Evolutionary conservation across 2,329 filamentous ascomycete genomes (phyloP), one percentile per base, ranked within the genome.

Genomic region (Bipolaris zeicola): DNA sequence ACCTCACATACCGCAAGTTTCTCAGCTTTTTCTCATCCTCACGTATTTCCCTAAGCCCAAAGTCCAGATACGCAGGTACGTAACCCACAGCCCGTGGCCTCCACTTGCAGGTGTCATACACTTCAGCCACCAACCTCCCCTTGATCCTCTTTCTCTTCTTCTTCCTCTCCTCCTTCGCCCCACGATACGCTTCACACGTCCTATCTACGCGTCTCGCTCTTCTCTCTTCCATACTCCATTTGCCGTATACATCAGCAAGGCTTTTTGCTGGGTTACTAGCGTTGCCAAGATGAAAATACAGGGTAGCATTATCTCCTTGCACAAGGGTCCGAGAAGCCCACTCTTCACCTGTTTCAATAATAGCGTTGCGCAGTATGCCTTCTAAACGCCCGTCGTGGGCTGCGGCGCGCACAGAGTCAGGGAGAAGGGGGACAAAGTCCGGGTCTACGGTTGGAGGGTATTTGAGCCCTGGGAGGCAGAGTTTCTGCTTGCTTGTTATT

Each of bases 301-400:
- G 68, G 0, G 56, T 45, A 0, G 64, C 72, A 33, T 69, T 72
- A 59, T 64, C 69, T 20, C 61, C 62, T 38, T 74, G 70, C 0
- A 74, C 53, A 3, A 55, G 48, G 0, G 72, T 74, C 11, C 71
- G 66, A 1, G 42, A n/a, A 2, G 63, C 62, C 73, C 73, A 76
- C 1, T 63, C 33, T 2, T 45, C 11, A 6, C 63, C 72, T 13
- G 53, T 57, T 42, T 75, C 71, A 26, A 74, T 64, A 0, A 43
- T 34, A 1, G 71, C 70, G 6, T 61, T 59, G 10, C 58, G 49
- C 0, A 76, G 59, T 0, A 65, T 34, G 2, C 64, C 63, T 6
- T 59, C 45, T 6, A 71, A 33, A 7, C 64, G 50, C 2, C 72
- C 68, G 33, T 71, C 70, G 1, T 69, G 71, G 4, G 63, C 70